Conservation (phyloP, 2,329 filamentous ascomycete genomes). For the Pestalotiopsis sp. region DNA sequence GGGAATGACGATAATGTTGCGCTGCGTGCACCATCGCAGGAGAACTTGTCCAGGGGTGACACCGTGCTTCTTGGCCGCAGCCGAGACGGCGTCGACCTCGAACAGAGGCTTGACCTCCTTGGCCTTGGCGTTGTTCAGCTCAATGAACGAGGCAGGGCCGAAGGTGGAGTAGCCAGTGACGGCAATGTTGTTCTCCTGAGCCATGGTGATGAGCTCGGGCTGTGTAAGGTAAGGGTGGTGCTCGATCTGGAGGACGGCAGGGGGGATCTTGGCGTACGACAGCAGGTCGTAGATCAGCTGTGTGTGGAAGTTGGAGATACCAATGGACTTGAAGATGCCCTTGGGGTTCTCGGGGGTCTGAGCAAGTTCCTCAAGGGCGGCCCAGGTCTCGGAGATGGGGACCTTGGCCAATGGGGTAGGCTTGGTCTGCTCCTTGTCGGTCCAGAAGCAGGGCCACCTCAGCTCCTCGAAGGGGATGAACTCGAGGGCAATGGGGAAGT, state of each 20-base stretch:
- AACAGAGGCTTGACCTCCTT: constrained; percentile 29
- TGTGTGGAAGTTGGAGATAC: constrained; percentile 80
- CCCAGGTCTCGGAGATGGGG: constrained; percentile 79
- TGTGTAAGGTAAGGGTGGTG: constrained; percentile 78
- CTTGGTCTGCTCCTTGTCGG: constrained; percentile 45
- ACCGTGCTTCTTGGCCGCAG: constrained; percentile 52
- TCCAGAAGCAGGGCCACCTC: constrained; percentile 37
- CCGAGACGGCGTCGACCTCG: constrained; percentile 44
- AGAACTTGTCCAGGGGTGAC: constrained; percentile 65
- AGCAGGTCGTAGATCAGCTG: constrained; percentile 77
- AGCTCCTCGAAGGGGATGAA: constrained; percentile 42
- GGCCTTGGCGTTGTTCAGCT: constrained; percentile 25
- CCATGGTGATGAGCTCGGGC: constrained; percentile 52
- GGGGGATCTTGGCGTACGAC: constrained; percentile 72
- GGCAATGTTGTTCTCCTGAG: constrained; percentile 54
- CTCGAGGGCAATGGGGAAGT: constrained; percentile 52
- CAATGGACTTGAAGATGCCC: constrained; percentile 72
- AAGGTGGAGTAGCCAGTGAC: constrained; percentile 67
- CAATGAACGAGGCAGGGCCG: constrained; percentile 49
- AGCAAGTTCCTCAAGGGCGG: constrained; percentile 74
- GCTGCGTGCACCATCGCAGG: constrained; percentile 66
- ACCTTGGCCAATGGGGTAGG: constrained; percentile 58
- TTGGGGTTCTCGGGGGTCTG: constrained; percentile 51
- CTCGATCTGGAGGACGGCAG: constrained; percentile 81
- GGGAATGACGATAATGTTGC: constrained; percentile 60